phyloP scores from a whole-genome alignment of 345 rosid species.

The Pistacia integerrima region DNA sequence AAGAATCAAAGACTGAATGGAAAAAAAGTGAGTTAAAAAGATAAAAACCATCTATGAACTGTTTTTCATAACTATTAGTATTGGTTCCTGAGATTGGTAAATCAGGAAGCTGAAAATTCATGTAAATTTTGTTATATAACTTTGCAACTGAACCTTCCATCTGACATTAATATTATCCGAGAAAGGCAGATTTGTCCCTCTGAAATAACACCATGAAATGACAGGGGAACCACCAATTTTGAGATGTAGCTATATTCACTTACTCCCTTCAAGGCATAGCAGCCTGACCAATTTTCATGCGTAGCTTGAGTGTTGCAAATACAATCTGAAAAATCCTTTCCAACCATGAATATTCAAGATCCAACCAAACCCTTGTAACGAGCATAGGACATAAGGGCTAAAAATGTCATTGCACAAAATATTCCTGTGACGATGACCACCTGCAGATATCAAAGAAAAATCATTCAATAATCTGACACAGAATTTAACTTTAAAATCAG shows the following conservation, averaged over 20 bases:
- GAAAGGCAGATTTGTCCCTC: background rate
- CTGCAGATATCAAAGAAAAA: slow-evolving; percentile 33
- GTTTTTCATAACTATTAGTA: slow-evolving; percentile 4
- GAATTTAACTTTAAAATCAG: background rate
- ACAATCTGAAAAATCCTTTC: background rate
- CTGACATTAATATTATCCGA: background rate
- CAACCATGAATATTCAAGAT: slow-evolving; percentile 44
- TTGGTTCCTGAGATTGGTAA: background rate
- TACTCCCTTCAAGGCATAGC: background rate
- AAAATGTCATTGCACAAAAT: slow-evolving; percentile 41
- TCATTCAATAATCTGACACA: background rate
- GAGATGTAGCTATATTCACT: background rate
- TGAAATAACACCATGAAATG: background rate
- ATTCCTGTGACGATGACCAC: slow-evolving; percentile 61
- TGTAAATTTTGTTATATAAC: background rate
- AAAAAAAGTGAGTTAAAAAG: too few relatives aligned
- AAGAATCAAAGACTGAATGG: background rate
- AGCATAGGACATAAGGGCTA: slow-evolving; percentile 71
- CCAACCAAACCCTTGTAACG: slow-evolving; percentile 89
- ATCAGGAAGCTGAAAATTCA: slow-evolving; percentile 4
- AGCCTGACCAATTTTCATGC: background rate
- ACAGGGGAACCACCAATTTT: background rate
- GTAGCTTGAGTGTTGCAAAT: background rate
- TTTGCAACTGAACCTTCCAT: background rate
- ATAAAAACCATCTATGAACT: background rate